Evolutionary conservation across 2,329 filamentous ascomycete species (phyloP).

Genomic region (Exserohilum rostratum): DNA sequence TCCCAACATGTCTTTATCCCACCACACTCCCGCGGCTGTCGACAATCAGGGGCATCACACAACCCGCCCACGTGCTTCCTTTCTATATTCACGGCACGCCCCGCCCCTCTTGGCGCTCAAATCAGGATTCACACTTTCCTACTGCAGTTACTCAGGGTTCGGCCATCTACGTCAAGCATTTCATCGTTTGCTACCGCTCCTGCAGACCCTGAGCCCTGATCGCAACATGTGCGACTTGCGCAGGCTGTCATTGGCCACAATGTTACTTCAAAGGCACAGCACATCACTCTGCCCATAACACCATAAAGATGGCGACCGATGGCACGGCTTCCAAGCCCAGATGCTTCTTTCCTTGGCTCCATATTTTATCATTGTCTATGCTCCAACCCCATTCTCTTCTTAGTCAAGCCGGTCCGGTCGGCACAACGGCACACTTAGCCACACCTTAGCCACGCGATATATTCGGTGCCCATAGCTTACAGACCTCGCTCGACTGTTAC

Average conservation of each 20-base stretch:
- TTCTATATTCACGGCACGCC: background rate
- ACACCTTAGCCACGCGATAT: background rate
- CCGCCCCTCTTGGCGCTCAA: background rate
- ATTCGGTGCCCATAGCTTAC: background rate
- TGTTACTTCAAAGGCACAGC: background rate
- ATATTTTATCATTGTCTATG: background rate
- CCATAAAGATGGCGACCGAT: background rate
- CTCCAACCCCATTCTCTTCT: background rate
- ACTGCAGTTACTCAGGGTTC: background rate
- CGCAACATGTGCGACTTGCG: constrained; percentile 5
- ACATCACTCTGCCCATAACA: background rate
- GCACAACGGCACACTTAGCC: constrained; percentile 3
- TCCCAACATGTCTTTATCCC: too few species aligned
- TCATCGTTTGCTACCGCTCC: background rate
- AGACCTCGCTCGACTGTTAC: background rate
- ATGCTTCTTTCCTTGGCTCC: background rate
- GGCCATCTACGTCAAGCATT: background rate
- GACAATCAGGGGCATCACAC: background rate
- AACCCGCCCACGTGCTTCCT: background rate
- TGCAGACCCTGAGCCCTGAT: background rate
- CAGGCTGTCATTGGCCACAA: constrained; percentile 13
- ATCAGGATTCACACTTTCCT: background rate
- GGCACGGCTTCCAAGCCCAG: background rate
- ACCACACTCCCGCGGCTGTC: background rate
- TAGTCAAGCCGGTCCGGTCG: background rate